phyloP scores from a whole-genome alignment of 306 rosid genomes.

The Mucuna pruriens region DNA sequence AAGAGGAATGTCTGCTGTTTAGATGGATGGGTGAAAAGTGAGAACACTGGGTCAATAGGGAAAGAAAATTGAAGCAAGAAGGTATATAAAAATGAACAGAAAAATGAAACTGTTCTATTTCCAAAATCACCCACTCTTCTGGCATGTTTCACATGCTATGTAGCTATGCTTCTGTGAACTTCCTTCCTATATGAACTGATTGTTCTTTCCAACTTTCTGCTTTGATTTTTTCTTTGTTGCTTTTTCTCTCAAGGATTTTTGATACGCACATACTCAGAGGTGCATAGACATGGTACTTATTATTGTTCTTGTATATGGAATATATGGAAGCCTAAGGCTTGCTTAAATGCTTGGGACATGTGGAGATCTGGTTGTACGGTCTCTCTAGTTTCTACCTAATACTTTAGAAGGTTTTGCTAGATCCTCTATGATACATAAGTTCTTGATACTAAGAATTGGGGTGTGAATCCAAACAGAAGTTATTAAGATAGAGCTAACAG shows the following conservation, averaged over 20 bases:
- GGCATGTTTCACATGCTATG: neutral
- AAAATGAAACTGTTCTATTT: neutral
- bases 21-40: constrained; percentile 12
- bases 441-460: neutral
- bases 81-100: neutral
- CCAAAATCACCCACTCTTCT: neutral
- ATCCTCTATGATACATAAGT: constrained; percentile 4
- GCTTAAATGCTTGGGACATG: constrained; percentile 20
- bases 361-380: constrained; percentile 1
- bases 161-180: neutral
- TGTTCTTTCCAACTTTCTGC: neutral
- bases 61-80: constrained; percentile 1
- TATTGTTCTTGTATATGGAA: constrained; percentile 5
- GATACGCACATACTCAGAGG: neutral
- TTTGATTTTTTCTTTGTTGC: neutral
- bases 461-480: neutral
- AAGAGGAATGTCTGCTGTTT: constrained; percentile 1
- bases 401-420: neutral
- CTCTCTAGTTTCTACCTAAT: neutral
- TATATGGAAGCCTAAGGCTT: neutral
- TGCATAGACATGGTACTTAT: neutral
- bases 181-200: neutral
- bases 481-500: neutral
- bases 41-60: neutral
- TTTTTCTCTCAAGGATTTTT: neutral